Conservation (phyloP, 169 alveolate species). For the Cryptosporidium canis region DNA sequence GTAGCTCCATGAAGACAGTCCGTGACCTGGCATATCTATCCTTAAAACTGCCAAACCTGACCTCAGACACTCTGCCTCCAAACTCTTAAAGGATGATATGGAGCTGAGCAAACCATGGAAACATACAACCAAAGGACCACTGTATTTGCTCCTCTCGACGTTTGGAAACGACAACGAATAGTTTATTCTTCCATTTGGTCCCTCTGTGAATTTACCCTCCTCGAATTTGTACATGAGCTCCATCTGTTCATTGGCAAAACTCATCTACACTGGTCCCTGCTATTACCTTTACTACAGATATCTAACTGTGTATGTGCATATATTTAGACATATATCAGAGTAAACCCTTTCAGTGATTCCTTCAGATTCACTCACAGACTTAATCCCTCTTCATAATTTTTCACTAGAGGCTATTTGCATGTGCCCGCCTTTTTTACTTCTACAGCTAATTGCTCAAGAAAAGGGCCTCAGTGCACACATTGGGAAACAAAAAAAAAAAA, state of each 20-base stretch:
- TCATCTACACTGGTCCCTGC: neutral
- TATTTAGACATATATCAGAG: no score
- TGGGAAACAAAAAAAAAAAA: no score
- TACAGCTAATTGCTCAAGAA: neutral
- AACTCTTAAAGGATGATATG: slow-evolving; percentile 9
- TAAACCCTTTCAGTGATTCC: no score
- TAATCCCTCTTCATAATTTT: neutral
- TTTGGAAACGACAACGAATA: slow-evolving; percentile 28
- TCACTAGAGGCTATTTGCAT: neutral
- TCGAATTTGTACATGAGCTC: slow-evolving; percentile 6
- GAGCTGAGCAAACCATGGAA: slow-evolving; percentile 55
- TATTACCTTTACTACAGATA: neutral
- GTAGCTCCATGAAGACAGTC: slow-evolving; percentile 49
- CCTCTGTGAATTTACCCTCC: slow-evolving; percentile 37
- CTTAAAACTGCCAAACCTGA: slow-evolving; percentile 44
- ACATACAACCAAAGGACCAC: slow-evolving; percentile 54
- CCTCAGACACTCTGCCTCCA: neutral
- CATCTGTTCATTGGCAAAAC: neutral
- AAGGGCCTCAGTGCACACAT: no score
- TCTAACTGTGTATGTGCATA: no score
- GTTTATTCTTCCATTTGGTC: slow-evolving; percentile 63
- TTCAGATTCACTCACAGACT: no score
- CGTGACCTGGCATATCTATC: slow-evolving; percentile 72
- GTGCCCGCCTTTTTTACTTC: neutral
- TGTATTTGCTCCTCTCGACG: neutral